Percentiles rank a stretch among this genome's conserved stretches.
phyloP scores from a whole-genome alignment of 768 basidiomycete genomes.

The Lactarius deliciosus region DNA sequence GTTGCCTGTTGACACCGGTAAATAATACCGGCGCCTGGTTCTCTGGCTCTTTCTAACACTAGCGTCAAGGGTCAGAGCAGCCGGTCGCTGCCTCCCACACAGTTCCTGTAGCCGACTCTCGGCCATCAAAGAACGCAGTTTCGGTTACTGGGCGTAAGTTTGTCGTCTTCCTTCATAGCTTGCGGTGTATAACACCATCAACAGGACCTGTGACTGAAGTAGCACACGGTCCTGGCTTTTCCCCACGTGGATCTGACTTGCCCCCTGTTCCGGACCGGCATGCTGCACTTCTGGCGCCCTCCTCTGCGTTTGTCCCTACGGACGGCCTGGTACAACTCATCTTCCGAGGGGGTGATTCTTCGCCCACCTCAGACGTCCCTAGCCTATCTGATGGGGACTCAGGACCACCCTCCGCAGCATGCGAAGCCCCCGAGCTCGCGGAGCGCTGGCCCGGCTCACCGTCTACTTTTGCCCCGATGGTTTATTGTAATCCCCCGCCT shows the following conservation, averaged over 20 bases:
- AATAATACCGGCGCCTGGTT: neutral
- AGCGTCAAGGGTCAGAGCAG: neutral
- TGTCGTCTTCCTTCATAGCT: neutral
- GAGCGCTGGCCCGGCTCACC: slow-evolving; percentile 27
- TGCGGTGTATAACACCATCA: neutral
- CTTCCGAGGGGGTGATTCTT: slow-evolving; percentile 9
- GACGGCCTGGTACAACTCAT: slow-evolving; percentile 17
- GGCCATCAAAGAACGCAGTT: neutral
- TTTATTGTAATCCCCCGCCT: slow-evolving; percentile 19
- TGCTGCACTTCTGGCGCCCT: neutral
- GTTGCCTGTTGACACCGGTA: slow-evolving; percentile 19
- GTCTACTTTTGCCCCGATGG: slow-evolving; percentile 8
- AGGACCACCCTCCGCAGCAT: slow-evolving; percentile 22
- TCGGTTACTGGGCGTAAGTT: neutral
- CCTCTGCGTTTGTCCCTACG: neutral
- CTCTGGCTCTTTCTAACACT: slow-evolving; percentile 9
- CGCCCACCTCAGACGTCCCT: slow-evolving; percentile 24
- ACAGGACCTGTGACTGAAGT: neutral
- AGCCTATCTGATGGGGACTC: slow-evolving; percentile 28
- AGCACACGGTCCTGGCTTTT: neutral
- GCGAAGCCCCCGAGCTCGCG: slow-evolving; percentile 25
- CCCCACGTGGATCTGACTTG: neutral
- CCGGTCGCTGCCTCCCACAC: neutral
- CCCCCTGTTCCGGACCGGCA: neutral
- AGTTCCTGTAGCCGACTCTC: neutral